Conservation (phyloP, 129 eudicot genomes). For the Pittosporum tobira region DNA sequence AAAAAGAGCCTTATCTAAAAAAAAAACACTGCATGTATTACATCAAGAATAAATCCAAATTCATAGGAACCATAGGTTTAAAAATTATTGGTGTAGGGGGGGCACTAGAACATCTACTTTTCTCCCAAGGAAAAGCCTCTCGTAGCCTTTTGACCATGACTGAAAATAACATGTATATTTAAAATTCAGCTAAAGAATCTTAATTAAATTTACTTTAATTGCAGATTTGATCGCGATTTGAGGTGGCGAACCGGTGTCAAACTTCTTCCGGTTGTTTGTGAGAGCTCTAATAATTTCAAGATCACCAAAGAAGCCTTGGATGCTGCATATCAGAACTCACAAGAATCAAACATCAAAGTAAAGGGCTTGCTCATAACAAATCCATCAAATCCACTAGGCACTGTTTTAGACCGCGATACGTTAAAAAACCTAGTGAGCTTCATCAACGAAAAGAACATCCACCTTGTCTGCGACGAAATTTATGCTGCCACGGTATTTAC, state of each 20-base stretch:
- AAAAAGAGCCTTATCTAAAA: too few relatives aligned
- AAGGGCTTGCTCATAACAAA: conserved; percentile 55
- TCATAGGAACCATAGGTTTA: too few relatives aligned
- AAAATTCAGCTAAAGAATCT: too few relatives aligned
- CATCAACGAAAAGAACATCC: conserved; percentile 44
- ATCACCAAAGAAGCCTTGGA: conserved; percentile 41
- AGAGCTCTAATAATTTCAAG: conserved; percentile 44
- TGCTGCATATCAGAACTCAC: conserved; percentile 37
- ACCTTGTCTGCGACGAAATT: conserved; percentile 60
- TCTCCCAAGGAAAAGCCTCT: too few relatives aligned
- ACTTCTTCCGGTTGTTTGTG: conserved; percentile 52
- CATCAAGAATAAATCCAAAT: too few relatives aligned
- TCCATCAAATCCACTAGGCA: too few relatives aligned
- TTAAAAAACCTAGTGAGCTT: conserved; percentile 22
- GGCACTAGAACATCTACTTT: too few relatives aligned
- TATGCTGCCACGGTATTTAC: conserved; percentile 53
- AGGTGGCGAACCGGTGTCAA: conserved; percentile 62
- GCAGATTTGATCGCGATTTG: conserved; percentile 55
- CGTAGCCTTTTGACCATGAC: too few relatives aligned
- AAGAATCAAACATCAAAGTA: conserved; percentile 31
- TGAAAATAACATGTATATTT: too few relatives aligned
- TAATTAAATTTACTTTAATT: too few relatives aligned
- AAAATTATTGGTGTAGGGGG: too few relatives aligned
- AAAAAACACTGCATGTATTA: too few relatives aligned
- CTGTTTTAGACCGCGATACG: conserved; percentile 40